Evolutionary conservation across 139 green algal genomes (phyloP).

Genomic region (Chlorella sorokiniana): DNA sequence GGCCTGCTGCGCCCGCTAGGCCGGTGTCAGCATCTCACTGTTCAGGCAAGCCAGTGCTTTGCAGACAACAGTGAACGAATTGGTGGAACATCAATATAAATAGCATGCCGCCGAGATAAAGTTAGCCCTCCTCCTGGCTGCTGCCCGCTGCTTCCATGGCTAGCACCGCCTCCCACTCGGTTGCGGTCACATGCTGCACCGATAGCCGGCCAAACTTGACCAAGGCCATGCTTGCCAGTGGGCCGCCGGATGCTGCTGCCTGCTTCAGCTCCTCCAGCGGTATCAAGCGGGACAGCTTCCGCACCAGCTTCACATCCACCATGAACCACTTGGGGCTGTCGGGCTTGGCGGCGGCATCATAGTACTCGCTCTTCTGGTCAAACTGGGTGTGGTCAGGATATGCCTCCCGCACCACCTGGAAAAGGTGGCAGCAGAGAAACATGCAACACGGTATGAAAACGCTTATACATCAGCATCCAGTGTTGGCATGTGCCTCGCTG

Average conservation of each 20-base stretch:
- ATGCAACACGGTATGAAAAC: background rate
- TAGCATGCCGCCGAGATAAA: background rate
- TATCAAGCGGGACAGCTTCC: conserved; percentile 44
- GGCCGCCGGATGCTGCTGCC: conserved; percentile 20
- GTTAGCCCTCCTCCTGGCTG: background rate
- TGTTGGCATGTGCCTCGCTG: too few relatives aligned
- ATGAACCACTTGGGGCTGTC: conserved; percentile 58
- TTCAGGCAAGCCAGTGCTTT: too few relatives aligned
- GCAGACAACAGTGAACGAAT: too few relatives aligned
- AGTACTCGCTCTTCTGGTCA: conserved; percentile 61
- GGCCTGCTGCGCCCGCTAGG: too few relatives aligned
- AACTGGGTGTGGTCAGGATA: conserved; percentile 72
- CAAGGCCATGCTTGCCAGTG: conserved; percentile 56
- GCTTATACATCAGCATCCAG: background rate
- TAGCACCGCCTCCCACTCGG: conserved; percentile 51
- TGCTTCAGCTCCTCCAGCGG: conserved; percentile 66
- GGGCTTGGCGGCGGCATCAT: conserved; percentile 50
- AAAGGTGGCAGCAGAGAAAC: background rate
- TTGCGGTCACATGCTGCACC: conserved; percentile 54
- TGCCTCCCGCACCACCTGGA: conserved; percentile 53
- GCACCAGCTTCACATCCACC: conserved; percentile 40
- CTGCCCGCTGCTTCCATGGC: conserved; percentile 26
- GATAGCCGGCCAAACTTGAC: conserved; percentile 54
- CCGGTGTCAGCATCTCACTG: too few relatives aligned
- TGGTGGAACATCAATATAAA: too few relatives aligned